Evolutionary conservation across 805 yeast genomes (phyloP).

Genomic region (Sungouiella thailandica): DNA sequence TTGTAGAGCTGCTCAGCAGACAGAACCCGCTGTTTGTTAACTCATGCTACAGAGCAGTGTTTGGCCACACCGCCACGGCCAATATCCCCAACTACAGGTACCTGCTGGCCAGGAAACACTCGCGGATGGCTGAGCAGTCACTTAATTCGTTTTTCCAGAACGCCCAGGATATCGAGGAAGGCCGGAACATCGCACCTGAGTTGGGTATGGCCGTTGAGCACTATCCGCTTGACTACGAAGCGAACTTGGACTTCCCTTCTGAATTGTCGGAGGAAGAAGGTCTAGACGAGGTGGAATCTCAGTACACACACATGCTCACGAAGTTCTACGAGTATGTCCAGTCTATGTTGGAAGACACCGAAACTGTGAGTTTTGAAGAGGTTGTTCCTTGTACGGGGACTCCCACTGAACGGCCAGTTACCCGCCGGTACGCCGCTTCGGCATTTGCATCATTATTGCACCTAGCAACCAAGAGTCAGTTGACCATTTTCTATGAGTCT

Average conservation of each 20-base stretch:
- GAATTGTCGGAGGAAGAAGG: not conserved
- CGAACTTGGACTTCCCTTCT: not conserved
- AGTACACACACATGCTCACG: not conserved
- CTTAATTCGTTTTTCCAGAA: too few relatives aligned
- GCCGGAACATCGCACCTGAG: too few relatives aligned
- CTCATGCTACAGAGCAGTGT: slow-evolving; percentile 4
- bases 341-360: not conserved
- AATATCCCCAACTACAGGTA: not conserved
- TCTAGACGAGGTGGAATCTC: not conserved
- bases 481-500: not conserved
- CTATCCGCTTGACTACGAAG: too few relatives aligned
- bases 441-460: slow-evolving; percentile 12
- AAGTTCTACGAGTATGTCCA: not conserved
- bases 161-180: too few relatives aligned
- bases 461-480: slow-evolving; percentile 5
- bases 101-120: too few relatives aligned
- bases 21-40: slow-evolving; percentile 2
- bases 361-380: slow-evolving; percentile 3
- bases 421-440: slow-evolving; percentile 10
- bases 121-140: too few relatives aligned
- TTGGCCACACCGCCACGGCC: slow-evolving; percentile 2
- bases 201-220: too few relatives aligned
- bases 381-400: slow-evolving; percentile 8
- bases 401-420: slow-evolving; percentile 3
- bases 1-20: not conserved